Conservation (phyloP, 176 grass and related monocot genomes). For the Cymbopogon citratus region DNA sequence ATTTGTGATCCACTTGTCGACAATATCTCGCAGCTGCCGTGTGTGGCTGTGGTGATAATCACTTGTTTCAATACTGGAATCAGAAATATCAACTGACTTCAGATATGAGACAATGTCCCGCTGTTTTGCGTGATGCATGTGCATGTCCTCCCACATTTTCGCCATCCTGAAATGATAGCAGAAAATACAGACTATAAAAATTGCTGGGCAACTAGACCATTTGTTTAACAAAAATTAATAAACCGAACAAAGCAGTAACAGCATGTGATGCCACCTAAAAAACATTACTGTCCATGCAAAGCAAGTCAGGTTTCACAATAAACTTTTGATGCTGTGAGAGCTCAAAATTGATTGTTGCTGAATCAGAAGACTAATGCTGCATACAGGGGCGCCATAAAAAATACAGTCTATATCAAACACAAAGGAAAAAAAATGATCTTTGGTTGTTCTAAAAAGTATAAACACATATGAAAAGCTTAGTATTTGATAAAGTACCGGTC, state of each 20-base stretch:
- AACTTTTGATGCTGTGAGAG: not conserved
- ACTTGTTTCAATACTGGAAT: constrained; percentile 71
- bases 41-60: constrained; percentile 74
- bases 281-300: not conserved
- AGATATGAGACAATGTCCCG: constrained; percentile 57
- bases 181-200: constrained; percentile 22
- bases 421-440: not conserved
- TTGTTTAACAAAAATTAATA: not conserved
- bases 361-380: not conserved
- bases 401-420: not conserved
- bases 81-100: constrained; percentile 64
- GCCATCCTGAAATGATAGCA: constrained; percentile 63
- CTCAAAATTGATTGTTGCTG: not conserved
- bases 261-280: not conserved
- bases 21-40: constrained; percentile 62
- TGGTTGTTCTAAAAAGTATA: constrained; percentile 16
- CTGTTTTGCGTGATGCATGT: constrained; percentile 58
- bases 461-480: not conserved
- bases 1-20: constrained; percentile 69
- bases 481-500: constrained; percentile 56
- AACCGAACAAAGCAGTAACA: not conserved
- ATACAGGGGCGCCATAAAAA: not conserved
- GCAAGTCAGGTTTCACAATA: not conserved
- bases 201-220: not conserved
- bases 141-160: constrained; percentile 95